Conservation (phyloP, 2,329 filamentous ascomycete species). For the Verticillium alfalfae region DNA sequence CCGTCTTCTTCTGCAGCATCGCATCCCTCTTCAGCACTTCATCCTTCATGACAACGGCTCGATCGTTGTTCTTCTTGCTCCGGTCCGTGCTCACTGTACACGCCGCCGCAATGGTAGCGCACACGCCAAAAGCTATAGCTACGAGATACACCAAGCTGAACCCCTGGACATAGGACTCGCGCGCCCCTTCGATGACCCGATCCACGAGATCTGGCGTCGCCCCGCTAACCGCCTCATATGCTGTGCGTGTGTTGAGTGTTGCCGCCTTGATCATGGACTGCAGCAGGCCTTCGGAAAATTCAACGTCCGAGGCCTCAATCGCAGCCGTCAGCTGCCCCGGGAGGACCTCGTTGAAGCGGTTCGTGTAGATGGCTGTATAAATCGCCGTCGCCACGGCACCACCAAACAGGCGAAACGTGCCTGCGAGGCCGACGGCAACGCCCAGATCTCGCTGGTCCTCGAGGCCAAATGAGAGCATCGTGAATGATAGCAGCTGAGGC, state of each 20-base stretch:
- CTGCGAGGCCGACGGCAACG: conserved; percentile 27
- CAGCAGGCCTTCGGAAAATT: conserved; percentile 12
- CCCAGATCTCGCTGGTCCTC: conserved; percentile 28
- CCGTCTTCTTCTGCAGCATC: conserved; percentile 7
- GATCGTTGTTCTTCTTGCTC: conserved; percentile 20
- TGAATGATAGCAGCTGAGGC: conserved; percentile 23
- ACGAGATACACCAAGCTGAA: conserved; percentile 27
- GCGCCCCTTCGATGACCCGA: conserved; percentile 19
- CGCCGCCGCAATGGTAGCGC: conserved; percentile 22
- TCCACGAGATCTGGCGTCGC: conserved; percentile 18
- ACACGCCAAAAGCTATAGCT: conserved; percentile 26
- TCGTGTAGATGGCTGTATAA: conserved; percentile 27
- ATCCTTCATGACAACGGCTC: conserved; percentile 18
- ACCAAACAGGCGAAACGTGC: conserved; percentile 28
- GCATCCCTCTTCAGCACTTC: conserved; percentile 12
- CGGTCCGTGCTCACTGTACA: conserved; percentile 23
- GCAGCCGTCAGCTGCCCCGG: conserved; percentile 14
- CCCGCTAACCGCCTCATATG: conserved; percentile 21
- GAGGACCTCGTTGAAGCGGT: conserved; percentile 18
- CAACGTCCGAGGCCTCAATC: conserved; percentile 12
- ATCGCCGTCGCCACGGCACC: conserved; percentile 30
- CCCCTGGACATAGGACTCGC: conserved; percentile 24
- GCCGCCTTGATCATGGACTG: conserved; percentile 19
- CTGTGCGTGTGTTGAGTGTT: conserved; percentile 21
- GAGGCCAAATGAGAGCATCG: conserved; percentile 26